phyloP scores from a whole-genome alignment of 1,284 basidiomycete species.

The Phenoliferia sp. region DNA sequence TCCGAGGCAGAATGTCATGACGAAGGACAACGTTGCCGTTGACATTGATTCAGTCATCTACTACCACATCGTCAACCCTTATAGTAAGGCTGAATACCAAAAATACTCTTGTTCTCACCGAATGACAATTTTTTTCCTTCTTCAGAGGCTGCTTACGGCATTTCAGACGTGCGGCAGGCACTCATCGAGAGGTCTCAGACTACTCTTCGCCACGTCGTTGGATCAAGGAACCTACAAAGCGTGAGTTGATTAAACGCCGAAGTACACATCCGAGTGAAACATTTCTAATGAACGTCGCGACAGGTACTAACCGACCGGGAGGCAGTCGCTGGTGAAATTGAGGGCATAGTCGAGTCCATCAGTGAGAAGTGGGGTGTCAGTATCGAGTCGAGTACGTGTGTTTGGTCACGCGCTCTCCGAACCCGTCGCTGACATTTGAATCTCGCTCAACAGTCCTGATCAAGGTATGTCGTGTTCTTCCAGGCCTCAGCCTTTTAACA shows the following conservation, averaged over 20 bases:
- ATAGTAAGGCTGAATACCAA: too few species aligned
- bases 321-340: slow-evolving; percentile 91
- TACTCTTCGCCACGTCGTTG: slow-evolving; percentile 81
- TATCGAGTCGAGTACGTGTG: slow-evolving; percentile 55
- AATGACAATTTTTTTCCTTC: too few species aligned
- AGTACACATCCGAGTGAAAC: too few species aligned
- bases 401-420: background rate
- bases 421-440: background rate
- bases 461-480: background rate
- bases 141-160: slow-evolving; percentile 81
- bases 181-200: slow-evolving; percentile 92
- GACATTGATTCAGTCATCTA: slow-evolving; percentile 72
- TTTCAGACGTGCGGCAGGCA: slow-evolving; percentile 78
- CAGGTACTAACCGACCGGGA: slow-evolving; percentile 70
- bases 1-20: slow-evolving; percentile 43
- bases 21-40: slow-evolving; percentile 77
- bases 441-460: background rate
- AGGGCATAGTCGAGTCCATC: slow-evolving; percentile 67
- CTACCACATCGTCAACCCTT: slow-evolving; percentile 49
- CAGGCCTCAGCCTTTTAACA: slow-evolving; percentile 43
- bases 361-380: slow-evolving; percentile 80
- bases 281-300: too few species aligned
- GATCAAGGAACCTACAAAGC: slow-evolving; percentile 51
- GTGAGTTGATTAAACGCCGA: too few species aligned
- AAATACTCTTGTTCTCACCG: background rate